Base-by-base conservation (phyloP, 2,329 filamentous ascomycete species). In the Colletotrichum tropicicola region DNA sequence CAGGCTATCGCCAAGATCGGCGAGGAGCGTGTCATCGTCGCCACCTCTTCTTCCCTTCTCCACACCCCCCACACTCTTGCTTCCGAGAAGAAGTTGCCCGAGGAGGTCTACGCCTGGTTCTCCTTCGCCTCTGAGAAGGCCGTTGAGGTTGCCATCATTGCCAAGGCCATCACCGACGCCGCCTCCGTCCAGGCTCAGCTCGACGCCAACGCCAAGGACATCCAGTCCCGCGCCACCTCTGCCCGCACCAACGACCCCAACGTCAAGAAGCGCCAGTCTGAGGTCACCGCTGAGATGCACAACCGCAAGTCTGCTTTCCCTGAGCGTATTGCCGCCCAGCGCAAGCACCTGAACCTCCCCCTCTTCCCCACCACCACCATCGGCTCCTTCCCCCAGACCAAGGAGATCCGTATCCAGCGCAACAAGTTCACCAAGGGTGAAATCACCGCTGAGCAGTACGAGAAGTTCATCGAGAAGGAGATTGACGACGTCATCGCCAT, bases 391-490 rank as follows among this genome's bases (percentile, higher is more conserved):
- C 96, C 96, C 73, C 96, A 99, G 88, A 99, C 96, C 81, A 94
- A 95, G 88, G 93, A 98, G 82, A 99, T 99, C 84, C 94, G 96
- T 84, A 85, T 97, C 74, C 90, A 94, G 84, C 92, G 96, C 77
- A 97, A 96, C 89, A 97, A 96, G 88, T 93, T 98, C 87, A 97
- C 94, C 87, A 99, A 99, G 91, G 92, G 92, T 78, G 94, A 98
- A 83, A 98, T 99, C 82, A 94, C 91, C 54, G 86, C 90, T 73
- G 87, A 91, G 77, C 85, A 98, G 85, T 99, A 99, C 83, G 96
- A 99, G 86, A 92, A 93, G 82, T 99, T 99, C 88, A 99, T 99
- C 74, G 93, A 98, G 89, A 92, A 97, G 87, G 96, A 99, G 89
- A 99, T 99, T 74, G 87, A 93, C 76, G 91, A 97, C 69, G 93